Conservation (phyloP, 768 basidiomycete species). For the Pleurotus giganteus region DNA sequence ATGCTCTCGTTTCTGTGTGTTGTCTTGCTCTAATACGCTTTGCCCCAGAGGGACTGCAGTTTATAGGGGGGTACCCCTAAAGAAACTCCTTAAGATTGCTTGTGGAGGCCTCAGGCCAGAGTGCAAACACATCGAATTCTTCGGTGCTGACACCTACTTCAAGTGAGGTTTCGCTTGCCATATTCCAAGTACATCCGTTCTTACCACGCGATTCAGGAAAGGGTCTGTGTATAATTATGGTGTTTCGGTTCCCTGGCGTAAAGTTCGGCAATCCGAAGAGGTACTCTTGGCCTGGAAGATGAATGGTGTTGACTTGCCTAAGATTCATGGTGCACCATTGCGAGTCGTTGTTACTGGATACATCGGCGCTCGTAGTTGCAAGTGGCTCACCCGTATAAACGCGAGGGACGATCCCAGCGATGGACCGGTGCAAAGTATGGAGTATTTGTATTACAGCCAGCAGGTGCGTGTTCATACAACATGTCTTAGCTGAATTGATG, state of each 20-base stretch:
- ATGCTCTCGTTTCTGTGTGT: not conserved
- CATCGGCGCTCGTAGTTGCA: conserved; percentile 53
- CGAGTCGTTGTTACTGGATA: conserved; percentile 51
- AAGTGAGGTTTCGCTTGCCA: conserved; percentile 29
- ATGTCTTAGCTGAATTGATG: not conserved
- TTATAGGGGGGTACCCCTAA: conserved; percentile 50
- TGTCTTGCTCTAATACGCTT: not conserved
- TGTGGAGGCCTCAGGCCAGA: conserved; percentile 49
- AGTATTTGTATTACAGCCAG: conserved; percentile 50
- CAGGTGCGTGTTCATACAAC: conserved; percentile 30
- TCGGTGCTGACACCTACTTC: conserved; percentile 58
- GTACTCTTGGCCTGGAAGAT: conserved; percentile 55
- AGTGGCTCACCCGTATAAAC: conserved; percentile 54
- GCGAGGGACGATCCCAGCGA: conserved; percentile 45
- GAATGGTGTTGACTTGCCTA: conserved; percentile 46
- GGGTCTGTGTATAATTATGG: conserved; percentile 36
- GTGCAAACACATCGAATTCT: conserved; percentile 51
- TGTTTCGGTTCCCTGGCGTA: conserved; percentile 49
- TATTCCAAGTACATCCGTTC: not conserved
- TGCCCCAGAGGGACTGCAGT: conserved; percentile 50
- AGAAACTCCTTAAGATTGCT: conserved; percentile 51
- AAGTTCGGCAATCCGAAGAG: conserved; percentile 44
- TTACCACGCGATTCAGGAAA: conserved; percentile 20
- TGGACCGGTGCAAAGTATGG: conserved; percentile 51
- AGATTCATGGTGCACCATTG: conserved; percentile 50